Evolutionary conservation across 2,329 filamentous ascomycete species (phyloP), one percentile per base, ranked within the genome.

Genomic region (Elsinoe necatrix): DNA sequence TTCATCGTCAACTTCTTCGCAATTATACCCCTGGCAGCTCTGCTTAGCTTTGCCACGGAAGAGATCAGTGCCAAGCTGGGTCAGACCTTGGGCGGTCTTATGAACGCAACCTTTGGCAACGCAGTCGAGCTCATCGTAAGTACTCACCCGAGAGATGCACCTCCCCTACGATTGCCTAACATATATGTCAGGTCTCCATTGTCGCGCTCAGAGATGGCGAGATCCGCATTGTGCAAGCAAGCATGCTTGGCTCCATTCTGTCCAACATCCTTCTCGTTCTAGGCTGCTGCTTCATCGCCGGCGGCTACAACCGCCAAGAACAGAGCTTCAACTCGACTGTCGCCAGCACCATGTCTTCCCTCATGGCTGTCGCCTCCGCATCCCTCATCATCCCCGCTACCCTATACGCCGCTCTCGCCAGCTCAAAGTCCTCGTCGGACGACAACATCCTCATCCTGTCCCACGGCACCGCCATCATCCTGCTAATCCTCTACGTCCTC

Each of bases 161-260:
- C 2, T 35, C 23, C 9, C 12, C 7, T 27, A 12, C 21, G 6
- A 20, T 11, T 5, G 31, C 42, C 63, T 65, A 48, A 61, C 47
- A n/a, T 14, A 59, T 55, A 47, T 51, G 54, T 8, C 67, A 92
- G 87, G 88, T 95, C 68, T 95, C 89, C 69, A 92, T 97, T 64
- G 86, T 97, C 61, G 93, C 93, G 16, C 80, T 98, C 45, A 82
- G 78, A 62, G 83, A 93, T 64, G 83, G 84, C 61, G 87, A 97
- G 73, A 95, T 96, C 67, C 85, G 92, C 65, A 91, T 97, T 62
- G 92, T 97, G n/a, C 93, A 97, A 74, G 87, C 92, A 18, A 95
- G 89, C 61, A 97, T 97, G 91, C 83, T 97, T 31, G 92, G 93
- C 48, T 95, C 88, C 66, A 95, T 97, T 64, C 78, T 97, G 37